Base-by-base conservation (phyloP, 2,329 filamentous ascomycete genomes). In the Sordariomycetes sp. region DNA sequence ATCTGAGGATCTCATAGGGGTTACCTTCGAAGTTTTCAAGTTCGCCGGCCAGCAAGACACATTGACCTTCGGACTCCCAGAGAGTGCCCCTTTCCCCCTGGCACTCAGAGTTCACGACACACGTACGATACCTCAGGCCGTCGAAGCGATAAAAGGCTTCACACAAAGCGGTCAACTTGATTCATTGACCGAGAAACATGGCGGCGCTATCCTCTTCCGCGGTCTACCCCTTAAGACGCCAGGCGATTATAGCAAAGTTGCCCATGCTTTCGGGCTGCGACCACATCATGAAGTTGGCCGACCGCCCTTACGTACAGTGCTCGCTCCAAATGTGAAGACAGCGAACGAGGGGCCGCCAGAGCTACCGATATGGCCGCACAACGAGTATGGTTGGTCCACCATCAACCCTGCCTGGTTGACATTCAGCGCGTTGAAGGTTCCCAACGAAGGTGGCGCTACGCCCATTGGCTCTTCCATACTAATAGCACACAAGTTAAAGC, bases 351-450 rank as follows among this genome's bases (percentile, higher is more conserved):
- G 57, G 45, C 49, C 25, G 4, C 52, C 56, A 7, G 52, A 57
- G 14, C 40, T 60, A n/a, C 57, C 57, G 0, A 59, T 58, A 17
- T 61, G 53, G 55, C 55, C 55, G 5, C 57, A 58, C 16, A 57
- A 53, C 21, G 56, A 59, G 36, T 59, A 58, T 21, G 56, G 56
- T 2, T 58, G 53, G 54, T 57, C 53, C 3, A 58, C 47, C 1
- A 52, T 58, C 34, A 52, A 59, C 29, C 56, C 56, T 3, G 46
- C 52, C 3, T 60, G 53, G 56, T 16, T 59, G 5, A 54, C 50
- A 1, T 58, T 58, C 35, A 48, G 40, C 9, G 46, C 46, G 5
- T 29, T 56, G 17, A 27, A 39, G 3, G 25, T 39, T 3, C 44
- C 51, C 2, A 34, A 50, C 17, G 39, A 38, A 16, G 43, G 44